Evolutionary conservation across 139 green algal genomes (phyloP).

Genomic region (Chlorella vulgaris): DNA sequence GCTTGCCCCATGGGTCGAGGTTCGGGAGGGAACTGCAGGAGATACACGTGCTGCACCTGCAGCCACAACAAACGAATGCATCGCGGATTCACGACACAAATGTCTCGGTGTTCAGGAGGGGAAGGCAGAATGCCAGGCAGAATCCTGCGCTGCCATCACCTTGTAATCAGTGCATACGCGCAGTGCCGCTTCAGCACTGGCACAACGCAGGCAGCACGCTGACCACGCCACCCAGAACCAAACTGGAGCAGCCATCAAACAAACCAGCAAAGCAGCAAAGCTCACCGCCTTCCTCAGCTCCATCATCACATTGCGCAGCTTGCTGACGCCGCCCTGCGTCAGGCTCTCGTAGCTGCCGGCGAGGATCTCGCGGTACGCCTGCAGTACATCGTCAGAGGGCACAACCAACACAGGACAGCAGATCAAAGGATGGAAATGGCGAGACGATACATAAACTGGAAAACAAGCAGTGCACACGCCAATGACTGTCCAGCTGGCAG

Average conservation of each 20-base stretch:
- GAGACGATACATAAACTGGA: background rate
- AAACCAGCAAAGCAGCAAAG: background rate
- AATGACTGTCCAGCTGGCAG: too few relatives aligned
- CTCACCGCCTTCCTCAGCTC: conserved; percentile 26
- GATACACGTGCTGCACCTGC: conserved; percentile 19
- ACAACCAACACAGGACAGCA: too few relatives aligned
- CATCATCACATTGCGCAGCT: conserved; percentile 26
- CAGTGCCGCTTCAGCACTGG: too few relatives aligned
- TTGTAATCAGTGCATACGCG: background rate
- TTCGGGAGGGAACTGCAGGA: background rate
- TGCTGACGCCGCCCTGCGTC: conserved; percentile 2
- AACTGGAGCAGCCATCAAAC: background rate
- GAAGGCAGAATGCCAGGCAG: too few relatives aligned
- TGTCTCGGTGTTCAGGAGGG: too few relatives aligned
- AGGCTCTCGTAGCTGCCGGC: conserved; percentile 14
- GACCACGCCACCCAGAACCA: too few relatives aligned
- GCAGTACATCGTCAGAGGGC: background rate
- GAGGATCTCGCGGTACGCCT: conserved; percentile 23
- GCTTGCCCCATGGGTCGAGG: background rate
- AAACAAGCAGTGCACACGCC: background rate
- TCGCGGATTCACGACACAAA: background rate
- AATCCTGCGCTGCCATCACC: too few relatives aligned
- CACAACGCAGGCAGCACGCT: too few relatives aligned
- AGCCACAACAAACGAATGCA: too few relatives aligned
- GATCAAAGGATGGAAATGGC: too few relatives aligned